These are phyloP conservation scores for Ilyonectria destructans DNA, from an alignment of 2,329 filamentous ascomycete genomes.

Conservation along the genomic window DNA sequence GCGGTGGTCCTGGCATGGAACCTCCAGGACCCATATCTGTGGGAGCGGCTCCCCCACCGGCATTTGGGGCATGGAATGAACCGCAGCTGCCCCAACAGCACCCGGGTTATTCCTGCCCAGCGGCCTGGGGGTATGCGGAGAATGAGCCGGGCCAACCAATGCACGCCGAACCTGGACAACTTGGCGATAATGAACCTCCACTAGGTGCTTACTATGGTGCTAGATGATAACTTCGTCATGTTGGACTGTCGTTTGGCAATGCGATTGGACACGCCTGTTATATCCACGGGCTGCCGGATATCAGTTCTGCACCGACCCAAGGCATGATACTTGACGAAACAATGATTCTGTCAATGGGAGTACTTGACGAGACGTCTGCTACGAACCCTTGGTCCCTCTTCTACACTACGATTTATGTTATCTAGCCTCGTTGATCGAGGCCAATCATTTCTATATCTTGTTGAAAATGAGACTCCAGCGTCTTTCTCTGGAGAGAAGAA, in stretches of 20 bases:
- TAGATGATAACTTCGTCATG: slow-evolving; percentile 23
- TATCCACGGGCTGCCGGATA: neutral
- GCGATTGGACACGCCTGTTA: neutral
- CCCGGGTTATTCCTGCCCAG: slow-evolving; percentile 51
- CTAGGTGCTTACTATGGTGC: slow-evolving; percentile 36
- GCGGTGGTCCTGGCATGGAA: slow-evolving; percentile 54
- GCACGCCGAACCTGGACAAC: slow-evolving; percentile 33
- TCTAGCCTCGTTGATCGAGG: neutral
- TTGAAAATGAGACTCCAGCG: neutral
- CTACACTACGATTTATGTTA: neutral
- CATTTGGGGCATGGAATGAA: slow-evolving; percentile 63
- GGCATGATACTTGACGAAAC: neutral
- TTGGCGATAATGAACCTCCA: slow-evolving; percentile 22
- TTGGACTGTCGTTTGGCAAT: slow-evolving; percentile 7
- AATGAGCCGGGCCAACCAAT: slow-evolving; percentile 29
- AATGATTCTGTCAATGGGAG: neutral
- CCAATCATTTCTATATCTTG: neutral
- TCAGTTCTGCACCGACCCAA: neutral
- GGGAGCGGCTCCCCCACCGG: slow-evolving; percentile 55
- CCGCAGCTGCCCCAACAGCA: slow-evolving; percentile 56
- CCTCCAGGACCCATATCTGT: slow-evolving; percentile 55
- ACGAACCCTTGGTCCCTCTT: neutral
- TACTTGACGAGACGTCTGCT: neutral
- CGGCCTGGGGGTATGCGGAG: slow-evolving; percentile 55
- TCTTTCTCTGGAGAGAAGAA: neutral